Percentiles rank a stretch among this genome's conserved stretches.
Evolutionary conservation across 192 early-diverging fungal genomes (phyloP).

Genomic region (Coemansia sp.): DNA sequence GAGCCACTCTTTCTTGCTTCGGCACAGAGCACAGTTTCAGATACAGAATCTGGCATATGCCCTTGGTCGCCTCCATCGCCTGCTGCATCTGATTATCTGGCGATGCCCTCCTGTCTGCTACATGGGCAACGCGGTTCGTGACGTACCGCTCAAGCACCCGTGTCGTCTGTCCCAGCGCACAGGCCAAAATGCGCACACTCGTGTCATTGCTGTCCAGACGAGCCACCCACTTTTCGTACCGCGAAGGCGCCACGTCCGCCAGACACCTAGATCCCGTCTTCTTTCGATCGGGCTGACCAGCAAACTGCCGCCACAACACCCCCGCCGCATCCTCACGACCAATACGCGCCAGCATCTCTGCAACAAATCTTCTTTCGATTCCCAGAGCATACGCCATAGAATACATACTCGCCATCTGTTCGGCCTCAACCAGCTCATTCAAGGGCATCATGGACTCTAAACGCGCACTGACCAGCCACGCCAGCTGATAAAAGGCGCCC

Average conservation of each 20-base stretch:
- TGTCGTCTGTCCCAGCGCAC: conserved; percentile 19
- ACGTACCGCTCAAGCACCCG: conserved; percentile 31
- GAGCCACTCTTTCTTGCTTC: no score
- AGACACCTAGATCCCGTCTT: not conserved
- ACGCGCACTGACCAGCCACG: conserved; percentile 24
- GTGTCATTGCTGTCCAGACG: conserved; percentile 39
- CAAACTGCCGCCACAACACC: no score
- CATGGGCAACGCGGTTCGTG: conserved; percentile 7
- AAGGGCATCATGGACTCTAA: conserved; percentile 7
- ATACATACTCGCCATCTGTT: conserved; percentile 28
- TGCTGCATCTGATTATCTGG: not conserved
- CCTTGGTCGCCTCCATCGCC: conserved; percentile 18
- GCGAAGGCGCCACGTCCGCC: conserved; percentile 7
- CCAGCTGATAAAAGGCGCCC: conserved; percentile 44
- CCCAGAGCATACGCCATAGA: conserved; percentile 35
- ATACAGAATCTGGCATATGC: no score
- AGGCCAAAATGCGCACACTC: no score
- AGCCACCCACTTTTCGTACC: conserved; percentile 49
- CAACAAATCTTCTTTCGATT: conserved; percentile 15
- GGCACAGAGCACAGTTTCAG: no score
- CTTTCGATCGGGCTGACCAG: not conserved
- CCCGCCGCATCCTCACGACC: no score
- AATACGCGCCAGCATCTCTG: conserved; percentile 22
- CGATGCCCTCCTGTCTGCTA: not conserved
- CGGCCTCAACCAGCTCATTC: conserved; percentile 12